Conservation (phyloP, 2,329 filamentous ascomycete genomes). For the Epichloe amarillans region DNA sequence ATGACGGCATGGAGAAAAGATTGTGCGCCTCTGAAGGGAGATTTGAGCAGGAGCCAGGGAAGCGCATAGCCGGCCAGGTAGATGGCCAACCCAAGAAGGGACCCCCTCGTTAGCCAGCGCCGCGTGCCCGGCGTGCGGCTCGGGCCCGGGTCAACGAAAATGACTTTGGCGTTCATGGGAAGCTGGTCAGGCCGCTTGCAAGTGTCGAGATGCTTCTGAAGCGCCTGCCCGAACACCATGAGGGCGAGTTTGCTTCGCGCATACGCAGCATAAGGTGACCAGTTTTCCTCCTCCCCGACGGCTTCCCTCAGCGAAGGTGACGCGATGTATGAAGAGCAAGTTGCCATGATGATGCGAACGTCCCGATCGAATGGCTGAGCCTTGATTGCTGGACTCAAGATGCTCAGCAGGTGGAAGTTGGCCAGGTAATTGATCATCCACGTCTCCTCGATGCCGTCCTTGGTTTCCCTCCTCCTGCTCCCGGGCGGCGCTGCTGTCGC, state of each 20-base stretch:
- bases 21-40: slow-evolving; percentile 69
- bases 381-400: slow-evolving; percentile 78
- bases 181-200: slow-evolving; percentile 75
- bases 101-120: slow-evolving; percentile 75
- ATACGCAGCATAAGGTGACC: slow-evolving; percentile 45
- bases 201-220: slow-evolving; percentile 79
- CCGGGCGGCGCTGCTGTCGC: slow-evolving; percentile 62
- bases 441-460: slow-evolving; percentile 72
- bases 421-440: slow-evolving; percentile 94
- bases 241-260: slow-evolving; percentile 63
- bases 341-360: slow-evolving; percentile 74
- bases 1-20: slow-evolving; percentile 76
- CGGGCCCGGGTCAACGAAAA: slow-evolving; percentile 78
- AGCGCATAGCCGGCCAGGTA: slow-evolving; percentile 70
- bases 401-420: slow-evolving; percentile 88
- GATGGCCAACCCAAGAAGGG: slow-evolving; percentile 61
- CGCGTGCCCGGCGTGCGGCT: slow-evolving; percentile 77
- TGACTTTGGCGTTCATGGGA: slow-evolving; percentile 69
- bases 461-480: slow-evolving; percentile 44
- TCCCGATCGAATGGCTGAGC: slow-evolving; percentile 90
- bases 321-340: slow-evolving; percentile 77
- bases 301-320: slow-evolving; percentile 52
- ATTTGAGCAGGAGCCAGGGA: slow-evolving; percentile 83
- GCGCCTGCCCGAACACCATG: slow-evolving; percentile 78
- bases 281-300: slow-evolving; percentile 30